phyloP scores from a whole-genome alignment of 2,329 filamentous ascomycete species.

The Fusarium equiseti region DNA sequence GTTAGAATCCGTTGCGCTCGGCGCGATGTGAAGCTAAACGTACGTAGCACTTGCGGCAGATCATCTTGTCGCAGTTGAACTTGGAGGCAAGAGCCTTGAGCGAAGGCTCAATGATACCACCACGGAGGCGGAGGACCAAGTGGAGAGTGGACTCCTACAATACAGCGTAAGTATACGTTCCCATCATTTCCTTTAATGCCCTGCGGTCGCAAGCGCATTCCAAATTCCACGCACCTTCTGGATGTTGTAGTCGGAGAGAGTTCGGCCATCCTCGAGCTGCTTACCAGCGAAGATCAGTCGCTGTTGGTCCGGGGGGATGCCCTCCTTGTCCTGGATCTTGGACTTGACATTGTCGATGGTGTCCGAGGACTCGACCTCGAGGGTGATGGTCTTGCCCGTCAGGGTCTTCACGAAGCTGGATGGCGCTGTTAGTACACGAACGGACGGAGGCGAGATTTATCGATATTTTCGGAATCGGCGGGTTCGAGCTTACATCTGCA shows the following conservation, averaged over 20 bases:
- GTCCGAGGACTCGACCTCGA: conserved; percentile 98
- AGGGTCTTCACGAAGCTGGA: conserved; percentile 99
- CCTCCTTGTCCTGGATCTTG: conserved; percentile 99
- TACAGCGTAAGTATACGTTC: conserved; percentile 49
- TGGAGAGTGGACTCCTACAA: conserved; percentile 94
- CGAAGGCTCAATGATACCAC: conserved; percentile 99
- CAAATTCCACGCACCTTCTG: conserved; percentile 80
- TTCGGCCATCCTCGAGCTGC: conserved; percentile 98
- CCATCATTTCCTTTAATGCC: neutral
- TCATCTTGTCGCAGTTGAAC: conserved; percentile 99
- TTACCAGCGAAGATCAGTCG: conserved; percentile 99
- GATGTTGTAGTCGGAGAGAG: conserved; percentile 98
- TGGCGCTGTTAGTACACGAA: conserved; percentile 48
- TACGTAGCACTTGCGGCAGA: conserved; percentile 99
- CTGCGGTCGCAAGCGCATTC: conserved; percentile 13
- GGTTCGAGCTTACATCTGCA: conserved; percentile 84
- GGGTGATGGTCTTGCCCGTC: conserved; percentile 99
- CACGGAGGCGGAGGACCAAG: conserved; percentile 97
- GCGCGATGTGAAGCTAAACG: conserved; percentile 54
- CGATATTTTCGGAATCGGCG: conserved; percentile 42
- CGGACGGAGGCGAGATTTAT: conserved; percentile 19
- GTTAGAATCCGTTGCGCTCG: conserved; percentile 1
- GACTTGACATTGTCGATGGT: conserved; percentile 99
- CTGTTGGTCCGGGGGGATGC: conserved; percentile 97
- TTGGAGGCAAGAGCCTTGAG: conserved; percentile 98